Evolutionary conservation across 345 rosid species (phyloP).

Genomic region (Pistacia atlantica): DNA sequence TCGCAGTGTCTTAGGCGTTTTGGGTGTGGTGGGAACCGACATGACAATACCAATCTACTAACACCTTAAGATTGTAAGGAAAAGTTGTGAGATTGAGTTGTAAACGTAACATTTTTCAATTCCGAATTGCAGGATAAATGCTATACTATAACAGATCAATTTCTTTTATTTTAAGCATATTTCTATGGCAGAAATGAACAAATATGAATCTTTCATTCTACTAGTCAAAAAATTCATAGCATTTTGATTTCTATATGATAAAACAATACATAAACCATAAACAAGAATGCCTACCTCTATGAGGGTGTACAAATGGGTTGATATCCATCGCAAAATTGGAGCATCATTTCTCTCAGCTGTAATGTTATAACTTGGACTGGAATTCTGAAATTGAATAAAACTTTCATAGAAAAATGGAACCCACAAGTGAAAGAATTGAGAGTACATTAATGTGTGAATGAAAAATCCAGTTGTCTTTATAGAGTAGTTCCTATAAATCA

Average conservation of each 20-base stretch:
- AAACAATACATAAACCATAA: constrained; percentile 4
- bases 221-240: neutral
- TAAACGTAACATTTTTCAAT: too few species aligned
- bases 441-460: constrained; percentile 43
- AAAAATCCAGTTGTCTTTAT: constrained; percentile 36
- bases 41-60: too few species aligned
- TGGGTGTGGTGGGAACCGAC: too few species aligned
- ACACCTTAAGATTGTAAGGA: too few species aligned
- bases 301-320: constrained; percentile 15
- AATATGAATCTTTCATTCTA: constrained; percentile 2
- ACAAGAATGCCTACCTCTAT: constrained; percentile 27
- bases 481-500: constrained; percentile 39
- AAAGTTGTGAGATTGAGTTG: too few species aligned
- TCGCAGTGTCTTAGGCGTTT: too few species aligned
- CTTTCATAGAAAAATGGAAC: constrained; percentile 28
- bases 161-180: neutral
- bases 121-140: neutral
- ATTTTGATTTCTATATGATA: constrained; percentile 4
- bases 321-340: constrained; percentile 5
- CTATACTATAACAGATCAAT: neutral
- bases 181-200: neutral
- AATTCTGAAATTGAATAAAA: constrained; percentile 33
- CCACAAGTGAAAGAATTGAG: constrained; percentile 49
- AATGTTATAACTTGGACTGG: constrained; percentile 2
- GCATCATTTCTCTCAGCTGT: constrained; percentile 13